phyloP scores from a whole-genome alignment of 495 filamentous ascomycete genomes.

The Talaromyces trachyspermus region DNA sequence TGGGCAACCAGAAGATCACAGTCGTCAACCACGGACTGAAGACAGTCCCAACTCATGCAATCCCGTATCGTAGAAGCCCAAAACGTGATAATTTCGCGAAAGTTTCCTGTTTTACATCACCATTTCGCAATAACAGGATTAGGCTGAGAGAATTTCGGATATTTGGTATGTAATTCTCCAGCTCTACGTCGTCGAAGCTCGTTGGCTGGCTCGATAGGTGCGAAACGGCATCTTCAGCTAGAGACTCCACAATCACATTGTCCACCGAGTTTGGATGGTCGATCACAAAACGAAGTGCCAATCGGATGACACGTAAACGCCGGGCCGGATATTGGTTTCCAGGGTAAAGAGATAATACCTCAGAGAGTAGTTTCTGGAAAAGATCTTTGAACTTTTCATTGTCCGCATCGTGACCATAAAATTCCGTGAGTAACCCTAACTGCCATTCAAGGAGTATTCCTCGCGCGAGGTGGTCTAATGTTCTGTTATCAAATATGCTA shows the following conservation, averaged over 20 bases:
- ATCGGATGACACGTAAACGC: constrained; percentile 36
- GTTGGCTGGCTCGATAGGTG: constrained; percentile 20
- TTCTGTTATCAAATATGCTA: constrained; percentile 33
- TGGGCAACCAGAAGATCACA: constrained; percentile 50
- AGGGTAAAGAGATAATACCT: constrained; percentile 36
- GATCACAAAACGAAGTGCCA: constrained; percentile 31
- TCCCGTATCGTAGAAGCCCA: constrained; percentile 29
- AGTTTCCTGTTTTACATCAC: constrained; percentile 34
- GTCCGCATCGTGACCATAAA: constrained; percentile 19
- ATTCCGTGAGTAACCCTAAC: constrained; percentile 31
- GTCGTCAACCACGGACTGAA: constrained; percentile 57
- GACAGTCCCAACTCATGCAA: constrained; percentile 39
- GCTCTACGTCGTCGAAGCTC: constrained; percentile 45
- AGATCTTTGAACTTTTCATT: constrained; percentile 27
- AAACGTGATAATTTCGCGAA: constrained; percentile 38
- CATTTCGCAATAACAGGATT: constrained; percentile 46
- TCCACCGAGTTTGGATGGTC: constrained; percentile 30
- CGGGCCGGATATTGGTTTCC: constrained; percentile 34
- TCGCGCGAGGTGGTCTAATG: constrained; percentile 25
- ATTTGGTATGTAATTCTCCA: constrained; percentile 48
- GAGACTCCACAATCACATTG: constrained; percentile 16
- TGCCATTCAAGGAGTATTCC: constrained; percentile 53
- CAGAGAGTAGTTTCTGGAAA: constrained; percentile 23
- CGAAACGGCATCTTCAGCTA: constrained; percentile 31
- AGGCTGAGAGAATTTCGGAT: constrained; percentile 49